Conservation (phyloP, 2,329 filamentous ascomycete genomes). For the Mollisiaceae sp. region DNA sequence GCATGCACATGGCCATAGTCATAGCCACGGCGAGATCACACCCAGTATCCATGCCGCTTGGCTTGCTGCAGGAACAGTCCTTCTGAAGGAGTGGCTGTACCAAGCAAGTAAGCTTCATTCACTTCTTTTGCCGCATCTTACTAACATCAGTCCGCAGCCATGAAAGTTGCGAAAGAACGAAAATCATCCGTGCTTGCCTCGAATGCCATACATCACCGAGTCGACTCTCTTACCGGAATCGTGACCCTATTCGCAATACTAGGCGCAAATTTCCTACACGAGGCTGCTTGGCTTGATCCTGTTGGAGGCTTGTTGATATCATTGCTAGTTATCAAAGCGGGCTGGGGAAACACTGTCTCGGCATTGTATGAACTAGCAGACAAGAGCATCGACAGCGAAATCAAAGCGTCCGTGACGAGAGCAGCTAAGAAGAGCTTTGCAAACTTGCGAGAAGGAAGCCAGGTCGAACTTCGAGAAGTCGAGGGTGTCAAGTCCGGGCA, state of each 20-base stretch:
- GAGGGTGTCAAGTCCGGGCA: conserved; percentile 95
- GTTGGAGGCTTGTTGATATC: conserved; percentile 93
- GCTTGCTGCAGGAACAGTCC: conserved; percentile 87
- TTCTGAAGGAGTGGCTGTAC: conserved; percentile 97
- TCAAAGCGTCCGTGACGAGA: conserved; percentile 73
- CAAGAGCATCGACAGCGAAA: conserved; percentile 82
- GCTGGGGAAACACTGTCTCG: conserved; percentile 81
- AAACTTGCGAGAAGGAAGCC: conserved; percentile 56
- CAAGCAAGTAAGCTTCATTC: conserved; percentile 76
- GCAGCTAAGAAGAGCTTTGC: conserved; percentile 66
- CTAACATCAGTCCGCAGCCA: conserved; percentile 58
- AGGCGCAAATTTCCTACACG: conserved; percentile 83
- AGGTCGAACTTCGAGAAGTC: conserved; percentile 76
- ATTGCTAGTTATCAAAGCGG: conserved; percentile 89
- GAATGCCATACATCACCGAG: conserved; percentile 94
- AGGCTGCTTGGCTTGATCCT: conserved; percentile 91
- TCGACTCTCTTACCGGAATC: conserved; percentile 94
- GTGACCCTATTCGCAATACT: conserved; percentile 90
- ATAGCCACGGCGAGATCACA: conserved; percentile 65
- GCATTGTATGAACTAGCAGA: conserved; percentile 92
- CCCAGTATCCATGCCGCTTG: conserved; percentile 95
- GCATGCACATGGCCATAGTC: conserved; percentile 65
- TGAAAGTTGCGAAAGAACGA: conserved; percentile 93
- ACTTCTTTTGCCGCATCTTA: neutral
- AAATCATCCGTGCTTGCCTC: conserved; percentile 96